A percentile compares a stretch with the other conserved stretches of the same genome.
These are phyloP conservation scores for Pyrenophora tritici-repentis DNA, from an alignment of 2,329 filamentous ascomycete species.

Conservation along the genomic window DNA sequence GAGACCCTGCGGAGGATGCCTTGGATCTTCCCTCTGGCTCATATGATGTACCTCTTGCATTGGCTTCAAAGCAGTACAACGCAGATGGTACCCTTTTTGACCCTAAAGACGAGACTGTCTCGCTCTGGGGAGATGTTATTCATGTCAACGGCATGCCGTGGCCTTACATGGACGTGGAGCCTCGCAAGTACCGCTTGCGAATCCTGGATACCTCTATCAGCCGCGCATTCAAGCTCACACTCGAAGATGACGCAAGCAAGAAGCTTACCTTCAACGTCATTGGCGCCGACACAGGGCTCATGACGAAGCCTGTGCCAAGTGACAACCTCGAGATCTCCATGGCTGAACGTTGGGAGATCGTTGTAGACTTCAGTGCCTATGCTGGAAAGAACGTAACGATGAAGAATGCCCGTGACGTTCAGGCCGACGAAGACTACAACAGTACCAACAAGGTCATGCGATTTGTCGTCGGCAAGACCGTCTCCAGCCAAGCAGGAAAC, in stretches of 20 bases:
- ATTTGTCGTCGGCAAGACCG: conserved; percentile 53
- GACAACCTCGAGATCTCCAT: conserved; percentile 57
- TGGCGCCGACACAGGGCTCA: conserved; percentile 56
- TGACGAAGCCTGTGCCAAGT: conserved; percentile 51
- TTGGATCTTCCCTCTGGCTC: conserved; percentile 58
- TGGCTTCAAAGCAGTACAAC: conserved; percentile 61
- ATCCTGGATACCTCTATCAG: conserved; percentile 54
- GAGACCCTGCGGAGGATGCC: conserved; percentile 56
- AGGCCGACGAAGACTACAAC: conserved; percentile 57
- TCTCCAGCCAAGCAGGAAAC: conserved; percentile 27
- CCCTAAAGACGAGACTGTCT: conserved; percentile 53
- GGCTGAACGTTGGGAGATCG: conserved; percentile 64
- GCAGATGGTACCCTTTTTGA: conserved; percentile 57
- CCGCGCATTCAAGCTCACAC: conserved; percentile 57
- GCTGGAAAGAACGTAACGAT: conserved; percentile 58
- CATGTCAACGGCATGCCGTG: conserved; percentile 65
- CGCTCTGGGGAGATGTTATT: conserved; percentile 62
- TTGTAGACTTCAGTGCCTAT: conserved; percentile 61
- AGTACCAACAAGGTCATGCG: conserved; percentile 51
- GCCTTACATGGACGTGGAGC: conserved; percentile 64
- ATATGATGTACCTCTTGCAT: conserved; percentile 61
- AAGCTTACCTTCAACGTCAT: conserved; percentile 60
- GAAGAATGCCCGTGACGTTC: conserved; percentile 53
- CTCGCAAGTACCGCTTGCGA: conserved; percentile 64
- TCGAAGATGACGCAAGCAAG: conserved; percentile 46